Conservation (phyloP, 1,284 basidiomycete species). For the Chalciporus piperatoides region DNA sequence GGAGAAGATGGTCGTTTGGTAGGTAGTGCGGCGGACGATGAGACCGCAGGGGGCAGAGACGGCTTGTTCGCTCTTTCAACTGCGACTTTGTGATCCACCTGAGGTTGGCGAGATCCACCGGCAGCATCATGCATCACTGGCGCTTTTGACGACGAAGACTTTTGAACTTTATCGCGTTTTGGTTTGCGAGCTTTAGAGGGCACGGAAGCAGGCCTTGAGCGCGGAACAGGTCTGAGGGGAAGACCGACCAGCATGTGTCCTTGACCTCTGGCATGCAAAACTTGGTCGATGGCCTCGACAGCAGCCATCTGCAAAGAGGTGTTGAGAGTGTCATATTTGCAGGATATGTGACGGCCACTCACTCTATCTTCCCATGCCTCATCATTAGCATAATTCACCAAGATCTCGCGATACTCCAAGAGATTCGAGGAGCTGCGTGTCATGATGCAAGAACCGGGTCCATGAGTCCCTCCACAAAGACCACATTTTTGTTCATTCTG, state of each 20-base stretch:
- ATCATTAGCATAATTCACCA: slow-evolving; percentile 56
- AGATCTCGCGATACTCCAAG: slow-evolving; percentile 61
- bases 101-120: background rate
- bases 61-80: background rate
- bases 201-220: slow-evolving; percentile 2
- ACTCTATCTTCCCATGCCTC: slow-evolving; percentile 65
- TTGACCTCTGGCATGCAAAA: slow-evolving; percentile 51
- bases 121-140: background rate
- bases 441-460: slow-evolving; percentile 56
- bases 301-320: slow-evolving; percentile 49
- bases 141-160: slow-evolving; percentile 2
- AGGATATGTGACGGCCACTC: slow-evolving; percentile 19
- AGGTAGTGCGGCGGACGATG: slow-evolving; percentile 16
- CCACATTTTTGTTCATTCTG: slow-evolving; percentile 42
- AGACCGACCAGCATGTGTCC: slow-evolving; percentile 55
- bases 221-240: slow-evolving; percentile 50
- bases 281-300: slow-evolving; percentile 61
- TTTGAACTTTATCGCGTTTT: background rate
- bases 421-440: slow-evolving; percentile 59
- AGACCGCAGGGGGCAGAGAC: background rate
- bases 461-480: slow-evolving; percentile 58
- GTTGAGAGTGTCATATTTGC: slow-evolving; percentile 1
- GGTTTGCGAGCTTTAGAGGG: slow-evolving; percentile 1
- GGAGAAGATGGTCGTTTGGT: slow-evolving; percentile 41
- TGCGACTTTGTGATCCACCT: background rate